Percentiles rank a stretch among this genome's conserved stretches.
Conservation (phyloP, 768 basidiomycete species). For the Boletus subparvulus region DNA sequence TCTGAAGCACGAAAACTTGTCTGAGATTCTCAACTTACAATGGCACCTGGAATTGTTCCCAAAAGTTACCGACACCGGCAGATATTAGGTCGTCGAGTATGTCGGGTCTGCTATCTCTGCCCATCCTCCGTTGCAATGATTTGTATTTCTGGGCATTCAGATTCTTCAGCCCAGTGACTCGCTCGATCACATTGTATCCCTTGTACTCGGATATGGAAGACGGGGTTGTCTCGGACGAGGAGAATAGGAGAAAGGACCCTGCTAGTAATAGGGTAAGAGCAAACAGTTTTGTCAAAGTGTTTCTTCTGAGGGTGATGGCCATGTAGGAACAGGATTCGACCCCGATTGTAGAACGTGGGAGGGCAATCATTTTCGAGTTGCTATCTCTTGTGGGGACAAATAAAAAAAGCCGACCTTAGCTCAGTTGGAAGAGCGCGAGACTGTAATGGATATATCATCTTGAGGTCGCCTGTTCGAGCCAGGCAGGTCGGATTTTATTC, state of each 20-base stretch:
- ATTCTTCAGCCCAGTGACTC: slow-evolving; percentile 59
- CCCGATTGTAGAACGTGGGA: too few species aligned
- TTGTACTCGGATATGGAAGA: slow-evolving; percentile 44
- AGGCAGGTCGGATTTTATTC: slow-evolving; percentile 48
- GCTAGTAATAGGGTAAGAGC: slow-evolving; percentile 22
- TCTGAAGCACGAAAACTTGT: neutral
- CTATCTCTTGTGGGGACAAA: too few species aligned
- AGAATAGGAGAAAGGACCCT: slow-evolving; percentile 21
- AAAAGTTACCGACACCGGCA: slow-evolving; percentile 83
- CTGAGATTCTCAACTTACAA: slow-evolving; percentile 56
- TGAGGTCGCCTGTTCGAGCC: slow-evolving; percentile 63
- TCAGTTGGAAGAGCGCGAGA: slow-evolving; percentile 55
- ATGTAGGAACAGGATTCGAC: slow-evolving; percentile 10
- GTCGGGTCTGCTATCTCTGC: slow-evolving; percentile 81
- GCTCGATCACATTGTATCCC: slow-evolving; percentile 62
- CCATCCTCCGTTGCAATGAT: slow-evolving; percentile 86
- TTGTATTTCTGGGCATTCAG: slow-evolving; percentile 87
- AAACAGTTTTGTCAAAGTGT: slow-evolving; percentile 24
- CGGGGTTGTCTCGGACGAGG: slow-evolving; percentile 11
- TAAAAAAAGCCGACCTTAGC: slow-evolving; percentile 24
- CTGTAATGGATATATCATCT: slow-evolving; percentile 43
- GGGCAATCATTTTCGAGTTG: too few species aligned
- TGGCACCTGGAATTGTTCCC: slow-evolving; percentile 89
- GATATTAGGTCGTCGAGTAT: slow-evolving; percentile 72
- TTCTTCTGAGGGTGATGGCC: slow-evolving; percentile 32